These are phyloP conservation scores for Pythium brassicae DNA, from an alignment of 352 stramenopile genomes.

Conservation along the genomic window DNA sequence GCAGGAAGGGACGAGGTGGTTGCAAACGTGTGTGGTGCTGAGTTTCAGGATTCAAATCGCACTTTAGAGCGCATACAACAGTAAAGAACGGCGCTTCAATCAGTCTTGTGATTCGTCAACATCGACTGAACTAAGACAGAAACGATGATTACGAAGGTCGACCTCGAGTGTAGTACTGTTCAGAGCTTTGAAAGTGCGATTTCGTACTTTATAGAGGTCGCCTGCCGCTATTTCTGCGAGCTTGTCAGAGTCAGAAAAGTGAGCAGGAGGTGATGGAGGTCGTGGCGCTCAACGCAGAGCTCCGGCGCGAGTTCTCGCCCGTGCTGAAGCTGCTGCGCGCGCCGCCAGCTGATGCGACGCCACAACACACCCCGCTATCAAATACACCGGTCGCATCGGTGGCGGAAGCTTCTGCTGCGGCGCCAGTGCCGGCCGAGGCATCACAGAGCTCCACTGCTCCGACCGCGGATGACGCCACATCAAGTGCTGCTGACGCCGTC, in stretches of 20 bases:
- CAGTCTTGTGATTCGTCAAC: too few relatives aligned
- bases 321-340: conserved; percentile 48
- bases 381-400: neutral
- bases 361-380: neutral
- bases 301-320: conserved; percentile 54
- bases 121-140: too few relatives aligned
- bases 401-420: neutral
- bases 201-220: too few relatives aligned
- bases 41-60: too few relatives aligned
- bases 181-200: too few relatives aligned
- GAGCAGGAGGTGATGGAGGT: conserved; percentile 30
- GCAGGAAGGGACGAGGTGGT: too few relatives aligned
- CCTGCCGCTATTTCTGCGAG: too few relatives aligned
- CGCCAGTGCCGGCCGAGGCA: neutral
- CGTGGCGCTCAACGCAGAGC: conserved; percentile 59
- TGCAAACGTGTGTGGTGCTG: too few relatives aligned
- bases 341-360: neutral
- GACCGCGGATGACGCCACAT: neutral
- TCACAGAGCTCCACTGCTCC: neutral
- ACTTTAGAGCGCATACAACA: too few relatives aligned
- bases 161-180: too few relatives aligned
- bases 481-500: neutral
- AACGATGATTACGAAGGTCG: too few relatives aligned
- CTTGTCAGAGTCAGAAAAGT: neutral
- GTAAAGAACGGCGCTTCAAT: too few relatives aligned